These are phyloP conservation scores for Fagus crenata DNA, from an alignment of 306 rosid species.

Conservation along the genomic window DNA sequence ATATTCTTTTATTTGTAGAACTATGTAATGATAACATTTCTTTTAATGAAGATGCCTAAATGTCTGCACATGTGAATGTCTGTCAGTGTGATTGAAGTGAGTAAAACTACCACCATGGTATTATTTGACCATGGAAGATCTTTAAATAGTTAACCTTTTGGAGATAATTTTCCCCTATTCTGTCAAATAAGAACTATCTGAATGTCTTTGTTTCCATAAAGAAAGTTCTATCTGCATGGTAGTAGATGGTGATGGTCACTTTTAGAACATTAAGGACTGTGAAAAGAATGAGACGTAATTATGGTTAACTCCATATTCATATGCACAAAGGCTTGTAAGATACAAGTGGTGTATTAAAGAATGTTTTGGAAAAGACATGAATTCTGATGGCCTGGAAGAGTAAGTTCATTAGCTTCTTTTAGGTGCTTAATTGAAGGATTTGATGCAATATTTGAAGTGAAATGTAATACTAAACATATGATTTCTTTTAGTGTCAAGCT, in stretches of 20 bases:
- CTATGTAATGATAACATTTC: constrained; percentile 10
- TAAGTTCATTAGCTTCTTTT: neutral
- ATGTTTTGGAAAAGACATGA: neutral
- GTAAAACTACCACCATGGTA: constrained; percentile 12
- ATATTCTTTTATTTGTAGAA: constrained; percentile 1
- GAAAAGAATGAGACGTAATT: neutral
- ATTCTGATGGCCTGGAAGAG: neutral
- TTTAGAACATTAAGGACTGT: neutral
- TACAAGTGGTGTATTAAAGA: neutral
- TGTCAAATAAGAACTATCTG: neutral
- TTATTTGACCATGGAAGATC: constrained; percentile 14
- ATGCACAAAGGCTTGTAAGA: neutral
- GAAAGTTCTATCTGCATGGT: neutral
- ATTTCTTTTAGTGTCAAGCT: neutral
- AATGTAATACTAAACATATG: neutral
- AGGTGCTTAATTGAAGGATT: neutral
- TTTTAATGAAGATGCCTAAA: neutral
- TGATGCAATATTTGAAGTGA: neutral
- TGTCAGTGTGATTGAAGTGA: constrained; percentile 2
- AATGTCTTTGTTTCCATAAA: neutral
- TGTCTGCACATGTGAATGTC: neutral
- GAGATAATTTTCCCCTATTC: neutral
- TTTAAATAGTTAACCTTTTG: neutral
- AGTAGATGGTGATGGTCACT: neutral
- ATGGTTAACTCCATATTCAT: neutral